Percentiles rank a stretch among this genome's conserved stretches.
These are phyloP conservation scores for Malania oleifera DNA, from an alignment of 164 flowering plant genomes.

Conservation along the genomic window DNA sequence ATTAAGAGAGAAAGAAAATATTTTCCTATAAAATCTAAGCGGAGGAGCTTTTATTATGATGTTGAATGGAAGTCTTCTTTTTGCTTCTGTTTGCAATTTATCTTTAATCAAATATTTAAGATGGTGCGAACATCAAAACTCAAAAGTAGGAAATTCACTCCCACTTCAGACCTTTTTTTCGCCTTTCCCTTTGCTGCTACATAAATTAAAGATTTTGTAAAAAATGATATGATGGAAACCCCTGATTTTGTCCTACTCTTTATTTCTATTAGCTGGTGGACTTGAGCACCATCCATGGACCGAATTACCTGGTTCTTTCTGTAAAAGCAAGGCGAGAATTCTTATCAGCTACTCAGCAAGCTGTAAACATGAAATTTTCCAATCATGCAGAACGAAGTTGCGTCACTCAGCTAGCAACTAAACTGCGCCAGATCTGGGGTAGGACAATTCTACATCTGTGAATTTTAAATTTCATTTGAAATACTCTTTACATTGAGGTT, in stretches of 20 bases:
- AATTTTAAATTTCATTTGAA: background rate
- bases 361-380: constrained; percentile 39
- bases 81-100: background rate
- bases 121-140: background rate
- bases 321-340: constrained; percentile 52
- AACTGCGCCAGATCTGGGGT: constrained; percentile 75
- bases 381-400: constrained; percentile 53
- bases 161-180: too few species aligned
- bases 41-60: background rate
- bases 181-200: too few species aligned
- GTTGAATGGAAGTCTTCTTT: background rate
- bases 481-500: background rate
- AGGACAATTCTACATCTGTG: constrained; percentile 18
- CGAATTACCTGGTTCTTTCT: constrained; percentile 42
- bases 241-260: background rate
- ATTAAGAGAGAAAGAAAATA: too few species aligned
- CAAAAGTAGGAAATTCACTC: too few species aligned
- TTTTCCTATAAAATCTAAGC: too few species aligned
- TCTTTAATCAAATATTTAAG: background rate
- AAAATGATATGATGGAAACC: background rate
- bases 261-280: constrained; percentile 53
- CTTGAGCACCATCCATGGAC: constrained; percentile 47
- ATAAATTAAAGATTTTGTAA: too few species aligned
- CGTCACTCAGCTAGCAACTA: constrained; percentile 44
- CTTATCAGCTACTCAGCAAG: constrained; percentile 60